phyloP scores from a whole-genome alignment of 805 yeast genomes.

The Lachancea sp. region DNA sequence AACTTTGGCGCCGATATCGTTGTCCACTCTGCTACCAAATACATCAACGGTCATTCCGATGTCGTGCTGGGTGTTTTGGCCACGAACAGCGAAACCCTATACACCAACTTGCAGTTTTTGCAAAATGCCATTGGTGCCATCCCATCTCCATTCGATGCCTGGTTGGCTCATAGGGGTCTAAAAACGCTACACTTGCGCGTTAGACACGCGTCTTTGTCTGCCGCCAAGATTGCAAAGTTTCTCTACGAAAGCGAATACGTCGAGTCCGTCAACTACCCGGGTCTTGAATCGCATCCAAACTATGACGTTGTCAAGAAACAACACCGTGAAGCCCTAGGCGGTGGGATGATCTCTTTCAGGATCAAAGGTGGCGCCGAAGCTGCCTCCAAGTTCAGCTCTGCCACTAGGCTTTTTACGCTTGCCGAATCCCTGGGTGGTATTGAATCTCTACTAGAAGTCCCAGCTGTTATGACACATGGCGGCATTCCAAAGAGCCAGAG shows the following conservation, averaged over 20 bases:
- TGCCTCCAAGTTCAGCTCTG: constrained; percentile 65
- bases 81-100: constrained; percentile 53
- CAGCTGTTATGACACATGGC: constrained; percentile 89
- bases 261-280: constrained; percentile 74
- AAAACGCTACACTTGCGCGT: constrained; percentile 81
- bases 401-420: constrained; percentile 71
- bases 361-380: constrained; percentile 74
- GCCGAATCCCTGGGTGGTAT: constrained; percentile 91
- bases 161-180: constrained; percentile 90
- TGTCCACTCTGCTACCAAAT: constrained; percentile 84
- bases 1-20: constrained; percentile 80
- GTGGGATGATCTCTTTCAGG: constrained; percentile 88
- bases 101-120: constrained; percentile 62
- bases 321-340: constrained; percentile 81
- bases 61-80: constrained; percentile 83
- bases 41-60: constrained; percentile 88
- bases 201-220: constrained; percentile 59
- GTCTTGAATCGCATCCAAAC: constrained; percentile 58
- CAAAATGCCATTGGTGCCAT: constrained; percentile 87
- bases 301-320: constrained; percentile 61
- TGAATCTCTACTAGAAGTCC: constrained; percentile 79
- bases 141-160: constrained; percentile 84
- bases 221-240: constrained; percentile 62
- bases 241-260: constrained; percentile 48
- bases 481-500: constrained; percentile 77